Evolutionary conservation across 805 yeast species (phyloP), one percentile per base, ranked within the genome.

Genomic region (Jamesozyma hellenica): DNA sequence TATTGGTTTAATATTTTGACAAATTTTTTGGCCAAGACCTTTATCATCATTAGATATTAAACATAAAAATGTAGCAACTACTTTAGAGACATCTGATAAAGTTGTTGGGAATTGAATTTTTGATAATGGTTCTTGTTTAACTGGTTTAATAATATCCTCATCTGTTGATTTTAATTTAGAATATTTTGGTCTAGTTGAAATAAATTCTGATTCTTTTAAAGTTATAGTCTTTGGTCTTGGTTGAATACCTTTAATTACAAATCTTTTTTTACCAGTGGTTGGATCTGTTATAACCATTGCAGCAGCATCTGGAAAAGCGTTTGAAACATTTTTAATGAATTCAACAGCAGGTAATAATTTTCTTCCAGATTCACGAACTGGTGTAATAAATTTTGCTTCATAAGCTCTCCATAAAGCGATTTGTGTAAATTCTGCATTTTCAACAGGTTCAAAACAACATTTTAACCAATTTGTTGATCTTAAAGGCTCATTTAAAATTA

Each of bases 381-480:
- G 74, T 40, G 71, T 72, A 44, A 81, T 81, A 53, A 92, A 92
- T 57, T 82, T 92, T 12, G 77, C 67, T 59, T 92, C 97, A 63
- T 92, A 92, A 1, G 95, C 77, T 59, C 87, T 85, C 98, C 98
- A 92, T 33, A 92, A 71, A 15, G 94, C 82, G 19, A 92, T 88
- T 63, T 92, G 98, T 0, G 96, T 87, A 10, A 88, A 95, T 55
- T 87, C 95, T 4, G 90, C 86, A 8, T 71, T 77, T 10, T 73
- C 66, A 34, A 70, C 75, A 4, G 94, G 86, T 50, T 79, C 87
- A 63, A 87, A 92, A 48, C 90, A 81, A 49, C 95, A 79, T 50
- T 95, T 75, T 69, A 92, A 79, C 97, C 97, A 92, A 25, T 86
- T 73, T 4, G 95, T 84, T 0, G 97, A 95, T 45, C 98, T 71